A percentile compares a stretch with the other conserved stretches of the same genome.
Evolutionary conservation across 176 grass and related monocot species (phyloP).

Genomic region (Miscanthus lutarioriparius): DNA sequence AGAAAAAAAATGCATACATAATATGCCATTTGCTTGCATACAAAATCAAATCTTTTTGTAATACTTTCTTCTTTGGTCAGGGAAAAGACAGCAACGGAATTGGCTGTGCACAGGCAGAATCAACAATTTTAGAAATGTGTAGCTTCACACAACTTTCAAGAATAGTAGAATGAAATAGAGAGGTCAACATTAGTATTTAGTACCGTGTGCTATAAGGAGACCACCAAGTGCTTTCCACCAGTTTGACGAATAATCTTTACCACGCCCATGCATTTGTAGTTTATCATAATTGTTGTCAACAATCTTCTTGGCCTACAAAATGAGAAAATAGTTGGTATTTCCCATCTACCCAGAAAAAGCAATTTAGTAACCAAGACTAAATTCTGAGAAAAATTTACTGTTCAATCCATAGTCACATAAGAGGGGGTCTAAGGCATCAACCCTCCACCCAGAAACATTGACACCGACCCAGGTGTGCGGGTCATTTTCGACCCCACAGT

Average conservation of each 20-base stretch:
- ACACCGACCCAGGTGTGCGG: no score
- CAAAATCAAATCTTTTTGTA: conserved; percentile 1
- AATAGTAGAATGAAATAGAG: background rate
- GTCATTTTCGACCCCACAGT: no score
- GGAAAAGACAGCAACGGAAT: conserved; percentile 6
- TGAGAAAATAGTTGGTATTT: conserved; percentile 14
- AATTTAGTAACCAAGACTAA: conserved; percentile 3
- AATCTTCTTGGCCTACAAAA: conserved; percentile 80
- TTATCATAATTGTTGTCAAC: conserved; percentile 71
- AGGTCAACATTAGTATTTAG: conserved; percentile 40
- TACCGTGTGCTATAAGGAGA: conserved; percentile 82
- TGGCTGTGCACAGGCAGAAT: background rate
- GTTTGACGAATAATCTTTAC: conserved; percentile 78
- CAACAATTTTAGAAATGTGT: background rate
- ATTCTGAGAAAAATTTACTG: background rate
- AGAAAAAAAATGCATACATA: background rate
- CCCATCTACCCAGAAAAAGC: conserved; percentile 3
- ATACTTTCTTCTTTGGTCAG: background rate
- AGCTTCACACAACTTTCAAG: background rate
- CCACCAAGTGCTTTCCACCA: conserved; percentile 95
- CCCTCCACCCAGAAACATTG: background rate
- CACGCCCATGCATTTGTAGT: conserved; percentile 80
- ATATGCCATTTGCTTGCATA: background rate
- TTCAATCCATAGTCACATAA: background rate
- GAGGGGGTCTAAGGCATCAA: background rate